Evolutionary conservation across 2,329 filamentous ascomycete genomes (phyloP), one percentile per base, ranked within the genome.

Genomic region (Clarireedia homoeocarpa): DNA sequence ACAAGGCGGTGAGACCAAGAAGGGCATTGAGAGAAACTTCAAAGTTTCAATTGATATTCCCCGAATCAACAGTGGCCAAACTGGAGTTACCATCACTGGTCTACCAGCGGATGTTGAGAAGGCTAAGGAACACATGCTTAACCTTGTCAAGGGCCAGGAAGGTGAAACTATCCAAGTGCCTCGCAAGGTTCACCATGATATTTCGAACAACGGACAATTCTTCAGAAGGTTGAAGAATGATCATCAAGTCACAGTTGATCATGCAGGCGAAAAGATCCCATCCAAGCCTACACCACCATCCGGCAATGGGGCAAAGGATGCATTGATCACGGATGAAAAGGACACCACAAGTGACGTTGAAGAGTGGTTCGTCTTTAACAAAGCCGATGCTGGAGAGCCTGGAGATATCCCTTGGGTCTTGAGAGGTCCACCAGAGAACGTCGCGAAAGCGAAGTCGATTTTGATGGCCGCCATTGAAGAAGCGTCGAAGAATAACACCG

Each of bases 281-380:
- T 70, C 84, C 40, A 91, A 86, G 73, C 81, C 86, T 9, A 71
- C 74, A 27, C 73, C 81, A 71, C 74, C 68, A 59, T 79, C 82
- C 23, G 76, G 77, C 40, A 85, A 82, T 61, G 82, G 81, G 46
- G 79, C 77, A 49, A 73, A 82, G 40, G 80, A 95, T 56, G 94
- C 94, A n/a, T 74, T 99, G 63, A 97, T 97, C 72, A 97, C 91
- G 0, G 94, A 97, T 67, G 89, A 94, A 52, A 80, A 81, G 1
- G 81, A 84, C 14, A 74, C 79, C 12, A 72, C 79, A 23, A 77
- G 82, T 6, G 84, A 88, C 61, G 81, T 78, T 23, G 85, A 95
- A 75, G 89, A 88, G 2, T 99, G 91, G 90, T 88, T 88, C 63
- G 75, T 94, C 12, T 81, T 95, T 58, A 84, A 90, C 68, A 74